Base-by-base conservation (phyloP, 148 eudicot genomes). In the Diospyros lotus region DNA sequence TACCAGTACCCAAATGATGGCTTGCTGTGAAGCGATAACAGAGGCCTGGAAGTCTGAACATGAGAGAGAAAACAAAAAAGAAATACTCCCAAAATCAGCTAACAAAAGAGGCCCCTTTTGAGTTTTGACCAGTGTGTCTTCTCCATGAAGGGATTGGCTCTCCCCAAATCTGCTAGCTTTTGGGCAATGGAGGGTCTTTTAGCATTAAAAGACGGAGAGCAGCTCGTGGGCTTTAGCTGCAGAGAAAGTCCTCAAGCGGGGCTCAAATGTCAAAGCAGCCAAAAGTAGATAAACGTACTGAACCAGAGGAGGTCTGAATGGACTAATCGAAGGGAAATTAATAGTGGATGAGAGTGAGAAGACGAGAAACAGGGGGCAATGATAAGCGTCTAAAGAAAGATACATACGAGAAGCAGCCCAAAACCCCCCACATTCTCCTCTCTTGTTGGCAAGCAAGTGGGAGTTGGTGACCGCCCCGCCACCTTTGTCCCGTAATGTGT, bases 391-490 rank as follows among this genome's bases (percentile, higher is more conserved):
- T 66, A 53, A 52, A 50, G 39, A 18, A 68, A 13, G 2, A 63
- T 52, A 42, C 15, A 53, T 10, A 15, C 38, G 5, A 18, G 56
- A 18, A 79, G 68, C 64, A 61, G 64, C 68, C 68, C 74, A 9
- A 68, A 52, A 41, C 77, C 70, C 74, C 7, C 17, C 15, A 64
- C 75, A 81, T 78, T 78, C 81, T 80, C 40, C 66, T 67, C 75
- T 72, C 83, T 79, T 83, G 92, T 82, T 80, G 83, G 80, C 73
- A 82, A 81, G 85, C 80, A 76, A 86, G 89, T 87, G 89, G 86
- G 88, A 78, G 87, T 82, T 83, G 97, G 89, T 89, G 82, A 85
- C 82, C 82, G 73, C 71, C 93, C 80, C 81, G 68, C 81, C 79
- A 66, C 75, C 67, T 65, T 60, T 77, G 84, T 84, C 84, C 65